A percentile compares a stretch with the other conserved stretches of the same genome.
Conservation (phyloP, 2,329 filamentous ascomycete species). For the Alternaria triticimaculans region DNA sequence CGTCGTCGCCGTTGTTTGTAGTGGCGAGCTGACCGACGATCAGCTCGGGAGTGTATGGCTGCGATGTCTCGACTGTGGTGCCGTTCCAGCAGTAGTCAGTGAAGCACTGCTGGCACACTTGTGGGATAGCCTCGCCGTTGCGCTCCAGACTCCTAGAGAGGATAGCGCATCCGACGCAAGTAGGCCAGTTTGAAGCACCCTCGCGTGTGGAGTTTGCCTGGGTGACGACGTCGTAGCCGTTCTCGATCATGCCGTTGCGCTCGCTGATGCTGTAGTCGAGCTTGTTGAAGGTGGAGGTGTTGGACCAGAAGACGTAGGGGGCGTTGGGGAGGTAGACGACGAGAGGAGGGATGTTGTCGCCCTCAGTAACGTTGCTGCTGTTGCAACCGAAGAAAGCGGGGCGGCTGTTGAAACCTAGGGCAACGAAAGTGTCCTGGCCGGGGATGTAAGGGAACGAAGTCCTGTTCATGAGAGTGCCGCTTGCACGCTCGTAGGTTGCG, state of each 20-base stretch:
- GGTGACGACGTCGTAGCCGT: constrained; percentile 85
- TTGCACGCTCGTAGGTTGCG: constrained; percentile 73
- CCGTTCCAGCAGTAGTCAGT: constrained; percentile 91
- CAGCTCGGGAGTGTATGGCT: constrained; percentile 38
- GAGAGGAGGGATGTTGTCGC: constrained; percentile 63
- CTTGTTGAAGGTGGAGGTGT: constrained; percentile 75
- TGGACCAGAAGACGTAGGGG: constrained; percentile 78
- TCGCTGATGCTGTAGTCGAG: constrained; percentile 67
- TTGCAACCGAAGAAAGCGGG: constrained; percentile 86
- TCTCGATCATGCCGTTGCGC: constrained; percentile 81
- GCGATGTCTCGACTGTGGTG: constrained; percentile 55
- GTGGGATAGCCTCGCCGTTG: constrained; percentile 72
- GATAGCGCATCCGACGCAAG: constrained; percentile 88
- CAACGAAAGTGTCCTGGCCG: constrained; percentile 78
- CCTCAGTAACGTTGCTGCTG: constrained; percentile 64
- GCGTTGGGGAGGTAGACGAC: constrained; percentile 89
- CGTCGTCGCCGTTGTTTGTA: constrained; percentile 17
- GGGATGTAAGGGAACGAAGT: constrained; percentile 76
- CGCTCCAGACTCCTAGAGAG: constrained; percentile 76
- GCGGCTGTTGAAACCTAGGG: constrained; percentile 73
- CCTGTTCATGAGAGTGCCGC: constrained; percentile 66
- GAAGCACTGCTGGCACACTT: constrained; percentile 79
- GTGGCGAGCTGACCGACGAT: constrained; percentile 21
- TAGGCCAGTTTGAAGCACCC: constrained; percentile 68
- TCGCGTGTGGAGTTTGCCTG: constrained; percentile 81